phyloP scores from a whole-genome alignment of 129 eudicot genomes.

The Arctium lappa region DNA sequence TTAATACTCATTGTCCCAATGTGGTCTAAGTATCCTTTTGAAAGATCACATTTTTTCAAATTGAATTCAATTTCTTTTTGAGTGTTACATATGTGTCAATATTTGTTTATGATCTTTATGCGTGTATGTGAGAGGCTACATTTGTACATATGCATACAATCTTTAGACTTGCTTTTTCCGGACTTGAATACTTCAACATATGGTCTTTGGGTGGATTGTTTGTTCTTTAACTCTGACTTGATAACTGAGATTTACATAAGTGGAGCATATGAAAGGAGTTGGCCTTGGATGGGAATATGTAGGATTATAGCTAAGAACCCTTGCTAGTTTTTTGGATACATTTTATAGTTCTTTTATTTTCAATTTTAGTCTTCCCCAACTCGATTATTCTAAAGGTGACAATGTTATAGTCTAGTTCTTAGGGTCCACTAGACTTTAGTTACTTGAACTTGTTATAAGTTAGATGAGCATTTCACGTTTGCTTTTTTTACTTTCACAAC shows the following conservation, averaged over 20 bases:
- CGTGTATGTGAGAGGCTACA: not conserved
- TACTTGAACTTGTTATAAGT: not conserved
- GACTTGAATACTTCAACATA: not conserved
- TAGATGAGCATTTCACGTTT: not conserved
- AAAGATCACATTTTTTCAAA: not conserved
- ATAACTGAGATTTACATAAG: not conserved
- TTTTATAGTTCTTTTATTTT: not conserved
- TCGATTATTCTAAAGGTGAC: not conserved
- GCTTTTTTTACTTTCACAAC: not conserved
- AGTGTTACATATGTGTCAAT: not conserved
- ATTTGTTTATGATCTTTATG: not conserved
- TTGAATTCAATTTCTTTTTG: not conserved
- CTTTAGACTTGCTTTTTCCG: not conserved
- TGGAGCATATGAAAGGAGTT: not conserved
- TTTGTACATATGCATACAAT: not conserved
- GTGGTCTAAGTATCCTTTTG: not conserved
- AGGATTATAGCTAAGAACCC: not conserved
- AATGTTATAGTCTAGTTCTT: not conserved
- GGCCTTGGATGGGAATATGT: not conserved
- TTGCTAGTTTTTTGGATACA: not conserved
- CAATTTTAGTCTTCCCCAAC: not conserved
- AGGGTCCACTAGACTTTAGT: not conserved
- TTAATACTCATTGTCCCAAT: not conserved
- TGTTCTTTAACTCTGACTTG: not conserved
- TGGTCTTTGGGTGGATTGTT: not conserved